A percentile compares a stretch with the other conserved stretches of the same genome.
Evolutionary conservation across 1,284 basidiomycete genomes (phyloP).

Genomic region (Cronartium ribicola): DNA sequence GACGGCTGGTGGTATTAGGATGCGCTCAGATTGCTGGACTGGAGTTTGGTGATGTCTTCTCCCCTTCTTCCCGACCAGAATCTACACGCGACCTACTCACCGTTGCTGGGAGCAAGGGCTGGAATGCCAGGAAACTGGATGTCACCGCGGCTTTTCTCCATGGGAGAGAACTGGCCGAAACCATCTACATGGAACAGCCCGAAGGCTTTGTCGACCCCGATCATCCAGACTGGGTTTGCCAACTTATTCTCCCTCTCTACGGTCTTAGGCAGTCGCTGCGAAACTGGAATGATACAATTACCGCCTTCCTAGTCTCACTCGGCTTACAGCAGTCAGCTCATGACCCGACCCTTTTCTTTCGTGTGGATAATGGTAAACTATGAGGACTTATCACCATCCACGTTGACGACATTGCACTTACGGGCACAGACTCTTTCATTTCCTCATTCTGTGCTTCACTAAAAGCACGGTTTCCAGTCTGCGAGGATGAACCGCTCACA

Average conservation of each 20-base stretch:
- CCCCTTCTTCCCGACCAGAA: not conserved
- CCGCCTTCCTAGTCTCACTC: not conserved
- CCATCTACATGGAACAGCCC: conserved; percentile 21
- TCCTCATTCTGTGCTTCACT: not conserved
- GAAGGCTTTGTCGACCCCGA: conserved; percentile 1
- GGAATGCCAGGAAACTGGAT: not conserved
- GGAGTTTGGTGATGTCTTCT: not conserved
- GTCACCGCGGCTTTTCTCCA: conserved; percentile 1
- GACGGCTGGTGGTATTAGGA: not conserved
- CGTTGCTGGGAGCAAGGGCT: not conserved
- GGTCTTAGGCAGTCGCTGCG: conserved; percentile 5
- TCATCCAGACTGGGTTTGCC: conserved; percentile 10
- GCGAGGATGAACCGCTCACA: conserved; percentile 1
- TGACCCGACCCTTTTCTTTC: conserved; percentile 5
- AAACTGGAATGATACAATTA: conserved; percentile 10
- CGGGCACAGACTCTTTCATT: not conserved
- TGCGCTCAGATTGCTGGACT: not conserved
- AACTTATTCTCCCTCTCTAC: conserved; percentile 4
- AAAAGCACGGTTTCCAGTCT: not conserved
- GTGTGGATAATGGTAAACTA: not conserved
- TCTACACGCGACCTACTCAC: not conserved
- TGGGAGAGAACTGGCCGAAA: not conserved
- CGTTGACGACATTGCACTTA: conserved; percentile 7
- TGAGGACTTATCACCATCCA: conserved; percentile 2
- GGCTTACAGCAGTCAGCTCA: not conserved